Evolutionary conservation across 345 rosid species (phyloP).

Genomic region (Hibiscus tridactylites): DNA sequence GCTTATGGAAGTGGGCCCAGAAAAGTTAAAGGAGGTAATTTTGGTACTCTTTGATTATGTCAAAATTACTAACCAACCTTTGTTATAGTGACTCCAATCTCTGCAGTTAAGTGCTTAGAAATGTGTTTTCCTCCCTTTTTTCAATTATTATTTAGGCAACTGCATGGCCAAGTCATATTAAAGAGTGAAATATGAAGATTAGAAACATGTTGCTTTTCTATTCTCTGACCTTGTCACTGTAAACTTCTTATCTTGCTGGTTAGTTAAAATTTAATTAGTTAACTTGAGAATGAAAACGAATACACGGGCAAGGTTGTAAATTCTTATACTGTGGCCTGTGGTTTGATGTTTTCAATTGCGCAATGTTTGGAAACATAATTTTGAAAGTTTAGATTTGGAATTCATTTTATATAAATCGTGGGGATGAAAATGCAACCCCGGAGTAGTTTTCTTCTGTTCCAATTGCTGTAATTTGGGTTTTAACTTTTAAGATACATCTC

Average conservation of each 20-base stretch:
- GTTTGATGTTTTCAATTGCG: neutral
- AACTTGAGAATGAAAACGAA: neutral
- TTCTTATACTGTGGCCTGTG: neutral
- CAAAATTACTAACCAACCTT: neutral
- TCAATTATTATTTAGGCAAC: neutral
- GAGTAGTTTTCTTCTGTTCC: neutral
- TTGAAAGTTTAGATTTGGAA: neutral
- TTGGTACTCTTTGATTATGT: constrained; percentile 2
- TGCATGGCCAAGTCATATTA: neutral
- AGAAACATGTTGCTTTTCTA: neutral
- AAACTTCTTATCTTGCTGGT: neutral
- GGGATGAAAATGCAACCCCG: neutral
- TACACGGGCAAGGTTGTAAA: neutral
- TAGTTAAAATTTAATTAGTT: neutral
- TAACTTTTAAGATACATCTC: neutral
- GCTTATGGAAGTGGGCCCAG: constrained; percentile 83
- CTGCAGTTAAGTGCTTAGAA: neutral
- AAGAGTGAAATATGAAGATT: neutral
- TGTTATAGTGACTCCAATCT: neutral
- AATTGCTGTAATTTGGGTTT: neutral
- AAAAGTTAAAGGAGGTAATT: constrained; percentile 76
- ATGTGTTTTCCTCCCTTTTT: neutral
- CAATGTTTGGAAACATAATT: neutral
- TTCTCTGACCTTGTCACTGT: neutral
- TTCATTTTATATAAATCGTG: neutral